Evolutionary conservation across 495 filamentous ascomycete genomes (phyloP).

Genomic region (Penicillium bialowiezense): DNA sequence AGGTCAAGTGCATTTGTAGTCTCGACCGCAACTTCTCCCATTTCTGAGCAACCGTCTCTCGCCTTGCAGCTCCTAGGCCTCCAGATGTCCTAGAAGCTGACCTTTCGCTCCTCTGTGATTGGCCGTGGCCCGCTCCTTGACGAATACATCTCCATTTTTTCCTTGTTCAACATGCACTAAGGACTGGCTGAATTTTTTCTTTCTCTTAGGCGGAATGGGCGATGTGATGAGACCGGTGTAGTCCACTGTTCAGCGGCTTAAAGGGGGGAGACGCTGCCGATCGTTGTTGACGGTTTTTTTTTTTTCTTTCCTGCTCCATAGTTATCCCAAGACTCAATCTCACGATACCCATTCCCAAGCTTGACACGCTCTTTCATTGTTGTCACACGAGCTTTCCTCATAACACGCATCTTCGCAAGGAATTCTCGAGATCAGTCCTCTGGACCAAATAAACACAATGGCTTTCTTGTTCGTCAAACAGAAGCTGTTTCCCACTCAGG

Average conservation of each 20-base stretch:
- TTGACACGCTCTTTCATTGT: no score
- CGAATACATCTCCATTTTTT: constrained; percentile 10
- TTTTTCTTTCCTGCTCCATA: constrained; percentile 3
- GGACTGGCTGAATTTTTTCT: constrained; percentile 1
- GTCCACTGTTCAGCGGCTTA: constrained; percentile 7
- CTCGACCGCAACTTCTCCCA: no score
- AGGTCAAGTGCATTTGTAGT: no score
- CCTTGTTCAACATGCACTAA: constrained; percentile 7
- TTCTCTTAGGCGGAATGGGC: constrained; percentile 1
- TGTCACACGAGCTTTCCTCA: no score
- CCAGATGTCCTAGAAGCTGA: no score
- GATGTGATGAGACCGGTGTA: constrained; percentile 10
- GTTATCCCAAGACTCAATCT: neutral
- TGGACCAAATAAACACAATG: constrained; percentile 20
- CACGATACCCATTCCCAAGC: neutral
- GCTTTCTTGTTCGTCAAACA: constrained; percentile 43
- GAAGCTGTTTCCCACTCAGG: constrained; percentile 35
- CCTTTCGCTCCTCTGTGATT: no score
- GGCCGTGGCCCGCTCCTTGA: no score
- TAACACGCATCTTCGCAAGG: no score
- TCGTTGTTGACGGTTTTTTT: neutral
- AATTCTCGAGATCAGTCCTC: no score
- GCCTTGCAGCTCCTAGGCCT: no score
- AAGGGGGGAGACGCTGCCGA: constrained; percentile 8
- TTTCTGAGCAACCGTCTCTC: no score